phyloP scores from a whole-genome alignment of 1,139 yeast species.

The Geotrichum histeridarum region DNA sequence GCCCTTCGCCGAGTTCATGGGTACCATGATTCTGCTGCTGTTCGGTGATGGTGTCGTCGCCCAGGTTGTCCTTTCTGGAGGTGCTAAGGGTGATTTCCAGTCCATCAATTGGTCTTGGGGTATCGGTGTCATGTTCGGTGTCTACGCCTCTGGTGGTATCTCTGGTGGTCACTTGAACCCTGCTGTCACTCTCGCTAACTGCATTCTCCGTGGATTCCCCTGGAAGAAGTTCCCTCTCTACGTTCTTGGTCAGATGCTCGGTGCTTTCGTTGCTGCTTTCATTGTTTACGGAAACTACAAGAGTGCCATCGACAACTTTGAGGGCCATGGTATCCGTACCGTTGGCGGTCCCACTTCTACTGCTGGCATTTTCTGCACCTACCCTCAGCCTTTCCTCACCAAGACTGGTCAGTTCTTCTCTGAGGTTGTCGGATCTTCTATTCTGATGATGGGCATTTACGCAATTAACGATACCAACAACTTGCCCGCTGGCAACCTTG shows the following conservation, averaged over 20 bases:
- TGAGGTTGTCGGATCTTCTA: conserved; percentile 43
- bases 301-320: conserved; percentile 30
- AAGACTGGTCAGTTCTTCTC: conserved; percentile 45
- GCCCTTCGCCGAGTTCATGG: conserved; percentile 45
- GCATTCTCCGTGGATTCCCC: conserved; percentile 33
- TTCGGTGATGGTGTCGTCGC: conserved; percentile 48
- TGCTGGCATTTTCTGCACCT: conserved; percentile 46
- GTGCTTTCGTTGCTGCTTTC: conserved; percentile 33
- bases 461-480: conserved; percentile 49
- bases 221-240: conserved; percentile 33
- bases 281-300: conserved; percentile 33
- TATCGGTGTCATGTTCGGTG: conserved; percentile 47
- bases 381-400: conserved; percentile 42
- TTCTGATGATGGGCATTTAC: conserved; percentile 44
- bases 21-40: conserved; percentile 43
- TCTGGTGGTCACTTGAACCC: conserved; percentile 37
- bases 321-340: conserved; percentile 30
- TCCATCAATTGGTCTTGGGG: conserved; percentile 48
- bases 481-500: conserved; percentile 42
- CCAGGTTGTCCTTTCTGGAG: conserved; percentile 39
- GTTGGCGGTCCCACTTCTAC: conserved; percentile 33
- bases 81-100: conserved; percentile 41
- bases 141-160: conserved; percentile 34
- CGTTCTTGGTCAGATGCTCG: conserved; percentile 30
- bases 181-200: conserved; percentile 33